phyloP scores from a whole-genome alignment of 2,329 filamentous ascomycete species.

The Massarina eburnea region DNA sequence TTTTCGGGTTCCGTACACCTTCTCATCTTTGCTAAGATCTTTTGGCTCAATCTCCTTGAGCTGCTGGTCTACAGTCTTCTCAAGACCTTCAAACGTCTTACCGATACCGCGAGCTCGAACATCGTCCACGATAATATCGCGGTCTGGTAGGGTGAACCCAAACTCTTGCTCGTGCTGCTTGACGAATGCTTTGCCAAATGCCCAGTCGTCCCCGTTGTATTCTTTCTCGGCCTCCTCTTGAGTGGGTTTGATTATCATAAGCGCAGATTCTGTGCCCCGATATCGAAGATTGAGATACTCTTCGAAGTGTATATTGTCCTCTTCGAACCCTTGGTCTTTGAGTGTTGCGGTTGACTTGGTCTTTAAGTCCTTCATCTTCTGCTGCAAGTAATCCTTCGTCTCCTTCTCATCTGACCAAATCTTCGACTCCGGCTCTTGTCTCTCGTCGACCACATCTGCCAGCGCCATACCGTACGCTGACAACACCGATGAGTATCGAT shows the following conservation, averaged over 20 bases:
- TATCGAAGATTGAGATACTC: conserved; percentile 95
- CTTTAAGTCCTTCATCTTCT: conserved; percentile 78
- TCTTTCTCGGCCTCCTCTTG: conserved; percentile 61
- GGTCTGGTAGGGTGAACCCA: conserved; percentile 81
- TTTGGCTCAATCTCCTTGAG: conserved; percentile 68
- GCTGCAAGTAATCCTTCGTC: conserved; percentile 63
- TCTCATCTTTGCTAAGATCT: conserved; percentile 58
- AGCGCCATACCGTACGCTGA: conserved; percentile 93
- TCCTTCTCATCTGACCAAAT: conserved; percentile 61
- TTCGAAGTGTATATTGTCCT: conserved; percentile 76
- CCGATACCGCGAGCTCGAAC: conserved; percentile 86
- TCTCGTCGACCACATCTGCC: conserved; percentile 89
- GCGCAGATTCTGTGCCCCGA: conserved; percentile 82
- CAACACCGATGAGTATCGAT: conserved; percentile 84
- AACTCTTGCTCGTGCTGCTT: conserved; percentile 91
- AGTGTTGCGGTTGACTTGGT: conserved; percentile 70
- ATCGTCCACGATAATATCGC: conserved; percentile 89
- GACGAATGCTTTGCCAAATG: conserved; percentile 81
- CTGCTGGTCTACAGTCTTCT: conserved; percentile 83
- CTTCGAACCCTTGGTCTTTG: conserved; percentile 75
- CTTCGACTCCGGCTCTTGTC: conserved; percentile 73
- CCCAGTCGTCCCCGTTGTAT: conserved; percentile 70
- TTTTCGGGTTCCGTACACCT: conserved; percentile 65
- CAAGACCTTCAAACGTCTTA: conserved; percentile 78
- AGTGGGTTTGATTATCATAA: conserved; percentile 82